Evolutionary conservation across 2,329 filamentous ascomycete species (phyloP).

Genomic region (Phaeosphaeriaceae sp.): DNA sequence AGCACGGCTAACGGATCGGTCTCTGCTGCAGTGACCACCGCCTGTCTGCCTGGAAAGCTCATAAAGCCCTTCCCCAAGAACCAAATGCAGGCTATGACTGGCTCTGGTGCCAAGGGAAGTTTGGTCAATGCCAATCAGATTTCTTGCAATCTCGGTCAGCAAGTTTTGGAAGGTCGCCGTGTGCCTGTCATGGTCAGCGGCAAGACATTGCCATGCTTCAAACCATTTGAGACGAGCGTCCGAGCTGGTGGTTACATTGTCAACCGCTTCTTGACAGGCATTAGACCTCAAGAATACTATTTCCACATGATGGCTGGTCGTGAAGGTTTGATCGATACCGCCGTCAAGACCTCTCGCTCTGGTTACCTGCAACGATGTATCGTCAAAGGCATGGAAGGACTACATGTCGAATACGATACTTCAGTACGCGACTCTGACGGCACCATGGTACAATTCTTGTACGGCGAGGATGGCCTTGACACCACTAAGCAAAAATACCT

Average conservation of each 20-base stretch:
- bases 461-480: slow-evolving; percentile 95
- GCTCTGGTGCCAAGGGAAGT: slow-evolving; percentile 92
- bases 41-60: slow-evolving; percentile 81
- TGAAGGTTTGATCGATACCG: slow-evolving; percentile 98
- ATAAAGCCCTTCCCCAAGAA: slow-evolving; percentile 94
- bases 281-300: slow-evolving; percentile 96
- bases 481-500: slow-evolving; percentile 94
- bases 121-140: slow-evolving; percentile 96
- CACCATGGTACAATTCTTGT: slow-evolving; percentile 91
- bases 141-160: slow-evolving; percentile 95
- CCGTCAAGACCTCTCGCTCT: slow-evolving; percentile 96
- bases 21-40: slow-evolving; percentile 78
- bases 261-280: slow-evolving; percentile 96
- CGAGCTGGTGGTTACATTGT: slow-evolving; percentile 92
- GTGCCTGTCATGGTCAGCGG: slow-evolving; percentile 98
- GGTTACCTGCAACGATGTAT: slow-evolving; percentile 96
- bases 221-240: slow-evolving; percentile 86
- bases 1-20: slow-evolving; percentile 74
- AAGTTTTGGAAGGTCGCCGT: slow-evolving; percentile 91
- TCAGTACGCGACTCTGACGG: slow-evolving; percentile 95
- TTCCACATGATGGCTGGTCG: slow-evolving; percentile 99
- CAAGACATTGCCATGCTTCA: slow-evolving; percentile 94
- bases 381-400: slow-evolving; percentile 97
- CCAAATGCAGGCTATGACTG: slow-evolving; percentile 99
- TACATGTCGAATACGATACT: slow-evolving; percentile 90